These are phyloP conservation scores for Taphrina deformans DNA, from an alignment of 1,139 yeast species.

Conservation along the genomic window DNA sequence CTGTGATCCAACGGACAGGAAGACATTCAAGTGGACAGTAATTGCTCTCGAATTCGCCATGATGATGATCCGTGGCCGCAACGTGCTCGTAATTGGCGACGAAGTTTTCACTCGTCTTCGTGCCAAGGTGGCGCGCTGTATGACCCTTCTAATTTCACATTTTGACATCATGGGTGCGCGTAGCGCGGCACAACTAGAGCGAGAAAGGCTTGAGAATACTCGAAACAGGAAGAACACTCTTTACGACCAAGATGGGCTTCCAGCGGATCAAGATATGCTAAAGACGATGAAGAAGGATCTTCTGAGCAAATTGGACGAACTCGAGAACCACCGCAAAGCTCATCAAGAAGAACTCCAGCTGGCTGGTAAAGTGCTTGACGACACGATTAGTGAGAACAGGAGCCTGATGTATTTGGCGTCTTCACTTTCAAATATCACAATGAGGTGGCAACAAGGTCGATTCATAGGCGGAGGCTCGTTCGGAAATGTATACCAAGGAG, in stretches of 20 bases:
- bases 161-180: constrained; percentile 98
- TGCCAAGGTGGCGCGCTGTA: constrained; percentile 87
- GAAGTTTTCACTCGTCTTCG: constrained; percentile 73
- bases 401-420: constrained; percentile 83
- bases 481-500: constrained; percentile 91
- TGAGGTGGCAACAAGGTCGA: constrained; percentile 95
- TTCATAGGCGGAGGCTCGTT: constrained; percentile 95
- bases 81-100: constrained; percentile 75
- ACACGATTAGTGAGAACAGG: constrained; percentile 81
- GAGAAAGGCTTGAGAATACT: constrained; percentile 52
- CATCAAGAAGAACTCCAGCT: constrained; percentile 56
- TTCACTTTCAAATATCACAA: constrained; percentile 83
- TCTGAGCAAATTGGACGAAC: constrained; percentile 58
- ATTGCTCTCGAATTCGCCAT: constrained; percentile 92
- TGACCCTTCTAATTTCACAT: constrained; percentile 89
- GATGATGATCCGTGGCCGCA: constrained; percentile 91
- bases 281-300: constrained; percentile 60
- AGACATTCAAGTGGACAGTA: constrained; percentile 94
- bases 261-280: constrained; percentile 52
- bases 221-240: constrained; percentile 31
- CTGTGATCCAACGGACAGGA: constrained; percentile 86
- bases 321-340: constrained; percentile 60
- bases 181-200: constrained; percentile 63
- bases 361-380: constrained; percentile 88
- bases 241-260: constrained; percentile 16